Evolutionary conservation across 208 protist species (phyloP).

Genomic region (Porcisia deanei): DNA sequence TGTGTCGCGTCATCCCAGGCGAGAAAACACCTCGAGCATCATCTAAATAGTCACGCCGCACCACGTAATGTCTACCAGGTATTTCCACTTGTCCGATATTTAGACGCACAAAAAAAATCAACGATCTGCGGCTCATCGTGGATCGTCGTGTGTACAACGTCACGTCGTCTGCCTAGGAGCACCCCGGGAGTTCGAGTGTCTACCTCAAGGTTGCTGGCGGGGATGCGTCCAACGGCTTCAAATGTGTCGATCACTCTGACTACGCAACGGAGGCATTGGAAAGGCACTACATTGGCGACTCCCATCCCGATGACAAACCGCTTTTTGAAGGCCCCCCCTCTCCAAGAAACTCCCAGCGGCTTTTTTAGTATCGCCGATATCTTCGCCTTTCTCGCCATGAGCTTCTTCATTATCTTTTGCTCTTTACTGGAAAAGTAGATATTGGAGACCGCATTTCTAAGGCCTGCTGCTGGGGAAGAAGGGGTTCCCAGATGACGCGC

Average conservation of each 20-base stretch:
- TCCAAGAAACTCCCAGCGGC: slow-evolving; percentile 28
- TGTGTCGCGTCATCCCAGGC: neutral
- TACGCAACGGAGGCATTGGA: slow-evolving; percentile 66
- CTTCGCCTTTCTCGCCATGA: slow-evolving; percentile 33
- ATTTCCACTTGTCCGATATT: slow-evolving; percentile 56
- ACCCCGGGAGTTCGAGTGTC: slow-evolving; percentile 83
- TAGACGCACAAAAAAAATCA: slow-evolving; percentile 56
- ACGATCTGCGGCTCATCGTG: slow-evolving; percentile 76
- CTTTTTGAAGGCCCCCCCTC: slow-evolving; percentile 26
- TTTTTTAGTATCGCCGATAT: slow-evolving; percentile 30
- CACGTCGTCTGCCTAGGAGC: slow-evolving; percentile 75
- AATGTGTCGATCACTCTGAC: slow-evolving; percentile 74
- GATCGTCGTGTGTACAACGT: slow-evolving; percentile 84
- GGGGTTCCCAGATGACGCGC: neutral
- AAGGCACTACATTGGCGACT: slow-evolving; percentile 74
- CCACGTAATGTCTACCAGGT: slow-evolving; percentile 28
- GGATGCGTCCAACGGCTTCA: slow-evolving; percentile 82
- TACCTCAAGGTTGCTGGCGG: slow-evolving; percentile 71
- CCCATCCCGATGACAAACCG: slow-evolving; percentile 48
- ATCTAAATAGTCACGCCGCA: neutral
- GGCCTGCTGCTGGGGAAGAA: too few relatives aligned
- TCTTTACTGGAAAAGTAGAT: slow-evolving; percentile 13
- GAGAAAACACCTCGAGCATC: neutral
- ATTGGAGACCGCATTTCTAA: neutral
- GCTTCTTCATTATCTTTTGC: slow-evolving; percentile 38